Percentiles rank a stretch among this genome's conserved stretches.
phyloP scores from a whole-genome alignment of 169 alveolate species.

The Ichthyophthirius multifiliis region DNA sequence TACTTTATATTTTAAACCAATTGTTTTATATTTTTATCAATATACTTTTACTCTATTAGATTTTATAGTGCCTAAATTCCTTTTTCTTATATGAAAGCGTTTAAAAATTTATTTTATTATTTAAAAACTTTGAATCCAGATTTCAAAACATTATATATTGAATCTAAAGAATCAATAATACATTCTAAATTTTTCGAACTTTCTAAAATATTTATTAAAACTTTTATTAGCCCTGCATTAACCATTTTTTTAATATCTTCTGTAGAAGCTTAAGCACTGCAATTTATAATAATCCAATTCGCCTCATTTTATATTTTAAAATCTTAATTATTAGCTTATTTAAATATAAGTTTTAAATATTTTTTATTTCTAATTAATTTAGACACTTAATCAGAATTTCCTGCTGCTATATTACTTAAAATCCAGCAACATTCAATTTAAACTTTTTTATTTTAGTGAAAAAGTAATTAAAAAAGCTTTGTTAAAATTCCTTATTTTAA shows the following conservation, averaged over 20 bases:
- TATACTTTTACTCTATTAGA: too few relatives aligned
- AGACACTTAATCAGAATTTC: slow-evolving; percentile 56
- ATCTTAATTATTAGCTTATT: slow-evolving; percentile 34
- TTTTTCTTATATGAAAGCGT: too few relatives aligned
- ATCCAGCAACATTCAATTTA: slow-evolving; percentile 98
- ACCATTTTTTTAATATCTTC: slow-evolving; percentile 47
- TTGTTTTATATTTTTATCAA: too few relatives aligned
- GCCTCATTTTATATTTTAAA: slow-evolving; percentile 64
- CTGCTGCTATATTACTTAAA: slow-evolving; percentile 96
- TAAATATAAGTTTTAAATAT: slow-evolving; percentile 7
- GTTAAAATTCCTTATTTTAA: slow-evolving; percentile 91
- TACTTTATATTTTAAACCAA: too few relatives aligned
- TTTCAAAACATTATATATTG: slow-evolving; percentile 52
- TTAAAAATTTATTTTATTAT: too few relatives aligned
- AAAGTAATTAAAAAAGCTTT: slow-evolving; percentile 76
- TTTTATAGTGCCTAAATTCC: too few relatives aligned
- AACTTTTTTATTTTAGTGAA: slow-evolving; percentile 87
- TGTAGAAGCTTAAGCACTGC: slow-evolving; percentile 48
- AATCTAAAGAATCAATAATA: slow-evolving; percentile 67
- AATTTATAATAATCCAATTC: slow-evolving; percentile 70
- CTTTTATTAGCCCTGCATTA: slow-evolving; percentile 48
- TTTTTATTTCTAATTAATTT: slow-evolving; percentile 1
- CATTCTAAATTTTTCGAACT: slow-evolving; percentile 39
- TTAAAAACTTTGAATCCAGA: too few relatives aligned
- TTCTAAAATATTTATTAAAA: slow-evolving; percentile 15